These are phyloP conservation scores for Thinopyrum elongatum DNA, from an alignment of 176 grass and related monocot genomes.

Conservation along the genomic window DNA sequence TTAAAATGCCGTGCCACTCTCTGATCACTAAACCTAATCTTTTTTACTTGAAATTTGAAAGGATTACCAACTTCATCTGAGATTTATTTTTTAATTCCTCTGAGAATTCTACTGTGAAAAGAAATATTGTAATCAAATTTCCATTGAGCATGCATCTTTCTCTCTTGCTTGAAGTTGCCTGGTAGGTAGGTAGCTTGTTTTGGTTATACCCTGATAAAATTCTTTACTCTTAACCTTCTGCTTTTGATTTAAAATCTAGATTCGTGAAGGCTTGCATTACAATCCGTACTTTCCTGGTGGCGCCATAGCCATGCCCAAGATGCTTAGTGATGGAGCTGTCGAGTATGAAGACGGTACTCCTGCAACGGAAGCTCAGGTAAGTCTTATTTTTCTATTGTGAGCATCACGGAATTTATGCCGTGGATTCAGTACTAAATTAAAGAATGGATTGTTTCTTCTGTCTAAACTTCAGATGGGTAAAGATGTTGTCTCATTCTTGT, in stretches of 20 bases:
- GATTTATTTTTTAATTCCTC: not conserved
- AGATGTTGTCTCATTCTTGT: constrained; percentile 89
- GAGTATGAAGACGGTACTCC: constrained; percentile 95
- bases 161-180: not conserved
- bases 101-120: not conserved
- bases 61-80: not conserved
- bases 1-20: not conserved
- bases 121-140: not conserved
- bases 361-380: constrained; percentile 94
- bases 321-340: constrained; percentile 94
- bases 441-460: constrained; percentile 30
- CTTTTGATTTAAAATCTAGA: constrained; percentile 59
- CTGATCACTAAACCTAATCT: not conserved
- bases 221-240: not conserved
- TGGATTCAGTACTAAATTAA: constrained; percentile 39
- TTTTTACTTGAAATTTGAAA: not conserved
- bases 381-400: not conserved
- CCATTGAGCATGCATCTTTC: not conserved
- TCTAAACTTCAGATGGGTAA: constrained; percentile 76
- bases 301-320: constrained; percentile 99
- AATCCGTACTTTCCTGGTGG: constrained; percentile 98
- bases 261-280: constrained; percentile 94
- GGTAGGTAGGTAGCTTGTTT: not conserved
- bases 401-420: constrained; percentile 39
- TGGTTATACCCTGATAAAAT: not conserved